Conservation (phyloP, 345 rosid species). For the Raphanus raphanistrum region DNA sequence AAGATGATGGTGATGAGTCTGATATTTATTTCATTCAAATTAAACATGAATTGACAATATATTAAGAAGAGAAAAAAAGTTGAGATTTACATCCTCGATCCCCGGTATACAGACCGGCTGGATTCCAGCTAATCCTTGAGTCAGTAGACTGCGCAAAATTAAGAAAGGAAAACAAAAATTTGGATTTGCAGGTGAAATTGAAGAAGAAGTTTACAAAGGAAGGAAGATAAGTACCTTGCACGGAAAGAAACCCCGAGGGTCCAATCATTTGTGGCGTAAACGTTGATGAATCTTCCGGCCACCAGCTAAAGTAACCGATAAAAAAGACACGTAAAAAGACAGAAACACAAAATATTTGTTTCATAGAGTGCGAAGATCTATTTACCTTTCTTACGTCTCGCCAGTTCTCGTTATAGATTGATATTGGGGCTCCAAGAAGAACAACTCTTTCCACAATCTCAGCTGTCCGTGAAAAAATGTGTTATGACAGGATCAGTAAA, state of each 20-base stretch:
- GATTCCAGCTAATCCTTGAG: slow-evolving; percentile 96
- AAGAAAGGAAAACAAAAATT: not conserved
- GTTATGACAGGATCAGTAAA: not conserved
- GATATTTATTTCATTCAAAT: not conserved
- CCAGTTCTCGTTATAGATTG: slow-evolving; percentile 80
- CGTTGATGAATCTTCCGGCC: slow-evolving; percentile 91
- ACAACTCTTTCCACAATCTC: slow-evolving; percentile 44
- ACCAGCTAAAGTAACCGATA: slow-evolving; percentile 59
- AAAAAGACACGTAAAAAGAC: not conserved
- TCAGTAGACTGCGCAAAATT: slow-evolving; percentile 53
- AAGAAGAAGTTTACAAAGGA: not conserved
- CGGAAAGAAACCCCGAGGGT: slow-evolving; percentile 93
- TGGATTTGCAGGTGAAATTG: not conserved
- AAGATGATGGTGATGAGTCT: not conserved
- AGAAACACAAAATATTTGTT: slow-evolving; percentile 7
- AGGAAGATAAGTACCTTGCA: slow-evolving; percentile 59
- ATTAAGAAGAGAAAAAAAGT: not conserved
- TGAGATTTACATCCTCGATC: slow-evolving; percentile 70
- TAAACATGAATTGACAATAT: not conserved
- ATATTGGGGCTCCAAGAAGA: slow-evolving; percentile 34
- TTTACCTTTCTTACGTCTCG: slow-evolving; percentile 80
- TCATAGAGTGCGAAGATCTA: not conserved
- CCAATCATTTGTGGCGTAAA: slow-evolving; percentile 88
- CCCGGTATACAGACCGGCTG: slow-evolving; percentile 42
- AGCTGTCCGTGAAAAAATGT: slow-evolving; percentile 49